phyloP scores from a whole-genome alignment of 306 rosid species.

The Begonia masoniana region DNA sequence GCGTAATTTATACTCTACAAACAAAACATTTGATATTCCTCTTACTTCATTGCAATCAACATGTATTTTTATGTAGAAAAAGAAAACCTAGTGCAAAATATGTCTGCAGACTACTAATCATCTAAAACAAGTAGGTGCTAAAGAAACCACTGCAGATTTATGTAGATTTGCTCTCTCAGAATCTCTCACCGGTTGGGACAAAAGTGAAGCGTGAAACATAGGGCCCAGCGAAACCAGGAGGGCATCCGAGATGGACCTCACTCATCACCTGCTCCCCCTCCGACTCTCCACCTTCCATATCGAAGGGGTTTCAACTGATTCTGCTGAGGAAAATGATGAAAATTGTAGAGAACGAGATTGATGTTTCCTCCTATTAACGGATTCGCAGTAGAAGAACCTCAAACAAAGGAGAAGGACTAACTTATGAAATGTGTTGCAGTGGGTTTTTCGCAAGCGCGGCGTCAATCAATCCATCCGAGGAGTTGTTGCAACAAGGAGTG shows the following conservation, averaged over 20 bases:
- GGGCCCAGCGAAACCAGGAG: constrained; percentile 47
- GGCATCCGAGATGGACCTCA: constrained; percentile 86
- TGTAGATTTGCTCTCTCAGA: not conserved
- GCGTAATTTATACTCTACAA: constrained; percentile 19
- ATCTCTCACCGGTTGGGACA: constrained; percentile 27
- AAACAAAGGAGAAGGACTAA: too few species aligned
- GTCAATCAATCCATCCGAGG: too few species aligned
- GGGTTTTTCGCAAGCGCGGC: too few species aligned
- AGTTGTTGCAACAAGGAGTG: too few species aligned
- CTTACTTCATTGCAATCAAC: not conserved
- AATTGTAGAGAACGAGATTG: too few species aligned
- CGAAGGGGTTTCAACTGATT: too few species aligned
- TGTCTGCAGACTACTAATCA: not conserved
- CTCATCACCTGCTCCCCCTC: constrained; percentile 61
- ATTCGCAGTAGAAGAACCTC: too few species aligned
- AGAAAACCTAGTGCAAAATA: not conserved
- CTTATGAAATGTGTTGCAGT: too few species aligned
- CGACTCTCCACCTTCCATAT: constrained; percentile 9
- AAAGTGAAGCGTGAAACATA: constrained; percentile 53
- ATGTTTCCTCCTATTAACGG: too few species aligned
- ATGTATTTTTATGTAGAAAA: not conserved
- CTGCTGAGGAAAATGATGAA: too few species aligned
- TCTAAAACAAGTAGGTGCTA: not conserved
- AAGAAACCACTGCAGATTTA: too few species aligned
- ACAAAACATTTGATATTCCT: not conserved